Evolutionary conservation across 495 filamentous ascomycete genomes (phyloP), one percentile per base, ranked within the genome.

Genomic region (Aspergillus avenaceus): DNA sequence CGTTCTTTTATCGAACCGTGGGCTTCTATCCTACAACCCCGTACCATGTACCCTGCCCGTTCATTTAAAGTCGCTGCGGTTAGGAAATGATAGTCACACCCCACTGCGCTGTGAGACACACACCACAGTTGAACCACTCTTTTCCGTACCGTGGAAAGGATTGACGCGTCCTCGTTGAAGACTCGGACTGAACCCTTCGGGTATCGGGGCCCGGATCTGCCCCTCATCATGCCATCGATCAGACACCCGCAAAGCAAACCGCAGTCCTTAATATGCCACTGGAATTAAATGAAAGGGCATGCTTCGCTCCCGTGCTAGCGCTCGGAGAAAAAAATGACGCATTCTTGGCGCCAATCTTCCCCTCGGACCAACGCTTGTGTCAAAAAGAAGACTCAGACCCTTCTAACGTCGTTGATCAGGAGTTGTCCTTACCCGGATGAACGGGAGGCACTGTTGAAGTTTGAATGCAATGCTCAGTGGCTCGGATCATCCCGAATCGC

Each of bases 401-500:
- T n/a, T n/a, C 21, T 12, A 49, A n/a, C 37, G 23, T 34, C 24
- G 14, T 12, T 16, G 25, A 49, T 40, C 19, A 22, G 46, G 21
- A 21, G n/a, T 34, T 16, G 16, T 14, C 16, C 16, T 31, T 6
- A 9, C 9, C 41, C 21, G 41, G 23, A 51, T 32, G 22, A 38
- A 29, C 49, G 41, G 42, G 41, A 22, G 49, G 41, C 40, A 38
- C 22, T 45, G 41, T 23, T 45, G 23, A 14, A 41, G 16, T 19
- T 23, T 14, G 25, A 21, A 16, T 19, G 12, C 41, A 16, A 3
- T 38, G 14, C 32, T 45, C 18, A 24, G 41, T 25, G 41, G 49
- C 26, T 52, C 49, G 49, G 49, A 45, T 52, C 29, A 28, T 52
- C 29, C 49, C 49, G 49, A 52, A 27, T 52, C 31, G 29, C 22